These are phyloP conservation scores for Castanospermum australe DNA, from an alignment of 306 rosid species.

Conservation along the genomic window DNA sequence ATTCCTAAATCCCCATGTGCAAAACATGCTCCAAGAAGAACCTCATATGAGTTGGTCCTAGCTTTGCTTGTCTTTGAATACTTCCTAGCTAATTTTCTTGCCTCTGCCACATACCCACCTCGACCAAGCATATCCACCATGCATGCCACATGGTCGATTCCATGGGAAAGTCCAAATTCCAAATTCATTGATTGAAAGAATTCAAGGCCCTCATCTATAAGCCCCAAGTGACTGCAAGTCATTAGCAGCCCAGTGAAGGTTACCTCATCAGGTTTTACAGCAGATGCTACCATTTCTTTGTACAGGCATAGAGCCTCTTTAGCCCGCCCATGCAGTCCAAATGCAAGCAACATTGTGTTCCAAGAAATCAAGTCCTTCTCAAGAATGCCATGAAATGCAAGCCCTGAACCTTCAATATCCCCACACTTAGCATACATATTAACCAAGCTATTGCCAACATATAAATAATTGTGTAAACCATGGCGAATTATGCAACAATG, in stretches of 20 bases:
- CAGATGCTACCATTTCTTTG: slow-evolving; percentile 53
- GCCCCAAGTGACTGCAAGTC: slow-evolving; percentile 85
- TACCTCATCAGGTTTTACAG: slow-evolving; percentile 69
- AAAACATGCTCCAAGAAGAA: slow-evolving; percentile 71
- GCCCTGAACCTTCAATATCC: slow-evolving; percentile 52
- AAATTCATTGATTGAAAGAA: slow-evolving; percentile 56
- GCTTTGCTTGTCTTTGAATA: slow-evolving; percentile 33
- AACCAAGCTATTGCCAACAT: slow-evolving; percentile 67
- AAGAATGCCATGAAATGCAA: slow-evolving; percentile 46
- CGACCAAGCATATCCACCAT: slow-evolving; percentile 85
- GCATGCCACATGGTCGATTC: slow-evolving; percentile 72
- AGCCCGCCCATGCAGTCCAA: slow-evolving; percentile 67
- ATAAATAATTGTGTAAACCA: slow-evolving; percentile 48
- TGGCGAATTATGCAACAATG: slow-evolving; percentile 47
- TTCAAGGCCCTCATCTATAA: slow-evolving; percentile 50
- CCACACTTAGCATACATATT: slow-evolving; percentile 87
- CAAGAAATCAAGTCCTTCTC: slow-evolving; percentile 74
- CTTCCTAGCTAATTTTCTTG: slow-evolving; percentile 45
- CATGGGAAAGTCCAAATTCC: slow-evolving; percentile 51
- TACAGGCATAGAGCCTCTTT: slow-evolving; percentile 44
- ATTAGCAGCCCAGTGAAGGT: slow-evolving; percentile 76
- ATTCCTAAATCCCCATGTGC: slow-evolving; percentile 47
- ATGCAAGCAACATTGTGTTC: slow-evolving; percentile 77
- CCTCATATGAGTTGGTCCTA: slow-evolving; percentile 41
- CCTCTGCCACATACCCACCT: slow-evolving; percentile 71